A percentile compares a stretch with the other conserved stretches of the same genome.
Evolutionary conservation across 495 filamentous ascomycete genomes (phyloP).

Genomic region (Aspergillus steynii): DNA sequence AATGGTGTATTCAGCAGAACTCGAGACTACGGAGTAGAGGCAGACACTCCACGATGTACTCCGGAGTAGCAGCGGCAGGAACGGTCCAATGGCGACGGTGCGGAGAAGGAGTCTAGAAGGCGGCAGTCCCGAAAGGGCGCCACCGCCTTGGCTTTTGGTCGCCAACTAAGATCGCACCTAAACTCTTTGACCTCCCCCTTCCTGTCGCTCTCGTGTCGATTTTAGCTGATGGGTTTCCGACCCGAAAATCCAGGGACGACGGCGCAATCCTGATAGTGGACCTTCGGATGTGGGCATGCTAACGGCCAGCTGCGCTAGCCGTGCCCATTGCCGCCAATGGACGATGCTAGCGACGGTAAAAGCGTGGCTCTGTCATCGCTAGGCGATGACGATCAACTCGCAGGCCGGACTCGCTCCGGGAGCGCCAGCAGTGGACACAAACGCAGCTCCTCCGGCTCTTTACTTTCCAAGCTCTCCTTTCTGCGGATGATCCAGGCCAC

Average conservation of each 20-base stretch:
- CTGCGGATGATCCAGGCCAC: conserved; percentile 52
- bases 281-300: conserved; percentile 26
- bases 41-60: no score
- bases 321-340: conserved; percentile 37
- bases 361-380: conserved; percentile 27
- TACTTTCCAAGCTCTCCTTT: conserved; percentile 54
- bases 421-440: conserved; percentile 55
- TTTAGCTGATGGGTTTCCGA: conserved; percentile 2
- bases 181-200: neutral
- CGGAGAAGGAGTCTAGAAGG: neutral
- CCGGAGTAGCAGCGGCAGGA: neutral
- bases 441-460: conserved; percentile 64
- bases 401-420: conserved; percentile 39
- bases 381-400: conserved; percentile 24
- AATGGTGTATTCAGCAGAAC: neutral
- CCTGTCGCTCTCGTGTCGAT: neutral
- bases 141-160: neutral
- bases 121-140: neutral
- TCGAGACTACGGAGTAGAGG: no score
- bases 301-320: conserved; percentile 13
- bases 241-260: neutral
- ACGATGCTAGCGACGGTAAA: conserved; percentile 34
- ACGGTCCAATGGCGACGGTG: neutral
- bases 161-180: neutral
- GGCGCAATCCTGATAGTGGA: conserved; percentile 1